These are phyloP conservation scores for Coemansia sp. DNA, from an alignment of 192 early-diverging fungal genomes.

Conservation along the genomic window DNA sequence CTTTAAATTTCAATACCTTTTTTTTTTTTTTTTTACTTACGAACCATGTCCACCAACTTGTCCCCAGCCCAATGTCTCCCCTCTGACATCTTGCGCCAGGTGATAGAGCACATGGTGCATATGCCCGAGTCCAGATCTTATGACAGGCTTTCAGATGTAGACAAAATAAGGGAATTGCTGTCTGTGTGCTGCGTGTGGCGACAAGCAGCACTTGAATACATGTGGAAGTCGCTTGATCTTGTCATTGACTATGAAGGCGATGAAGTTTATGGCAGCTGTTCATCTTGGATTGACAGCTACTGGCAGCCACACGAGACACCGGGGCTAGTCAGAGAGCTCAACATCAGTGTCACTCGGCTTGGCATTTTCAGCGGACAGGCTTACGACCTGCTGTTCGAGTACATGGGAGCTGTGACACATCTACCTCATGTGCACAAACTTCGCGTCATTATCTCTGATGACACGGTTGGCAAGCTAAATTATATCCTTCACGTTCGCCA, in stretches of 20 bases:
- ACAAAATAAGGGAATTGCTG: neutral
- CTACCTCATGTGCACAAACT: neutral
- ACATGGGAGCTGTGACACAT: neutral
- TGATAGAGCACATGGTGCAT: neutral
- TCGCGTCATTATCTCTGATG: neutral
- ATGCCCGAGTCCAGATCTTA: neutral
- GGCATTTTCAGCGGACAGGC: neutral
- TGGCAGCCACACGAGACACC: neutral
- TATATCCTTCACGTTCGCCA: no score
- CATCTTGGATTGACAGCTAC: neutral
- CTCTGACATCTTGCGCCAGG: neutral
- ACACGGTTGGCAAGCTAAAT: no score
- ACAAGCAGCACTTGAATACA: neutral
- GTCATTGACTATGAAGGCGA: neutral
- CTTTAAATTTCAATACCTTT: no score
- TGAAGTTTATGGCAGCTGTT: neutral
- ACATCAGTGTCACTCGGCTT: neutral
- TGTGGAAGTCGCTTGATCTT: neutral
- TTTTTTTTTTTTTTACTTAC: no score
- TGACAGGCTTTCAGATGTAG: neutral
- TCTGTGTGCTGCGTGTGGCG: neutral
- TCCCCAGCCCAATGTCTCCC: neutral
- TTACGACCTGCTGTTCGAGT: neutral
- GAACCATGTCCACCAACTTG: no score
- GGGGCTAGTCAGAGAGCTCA: neutral